Conservation (phyloP, 768 basidiomycete genomes). For the Mycena filopes region DNA sequence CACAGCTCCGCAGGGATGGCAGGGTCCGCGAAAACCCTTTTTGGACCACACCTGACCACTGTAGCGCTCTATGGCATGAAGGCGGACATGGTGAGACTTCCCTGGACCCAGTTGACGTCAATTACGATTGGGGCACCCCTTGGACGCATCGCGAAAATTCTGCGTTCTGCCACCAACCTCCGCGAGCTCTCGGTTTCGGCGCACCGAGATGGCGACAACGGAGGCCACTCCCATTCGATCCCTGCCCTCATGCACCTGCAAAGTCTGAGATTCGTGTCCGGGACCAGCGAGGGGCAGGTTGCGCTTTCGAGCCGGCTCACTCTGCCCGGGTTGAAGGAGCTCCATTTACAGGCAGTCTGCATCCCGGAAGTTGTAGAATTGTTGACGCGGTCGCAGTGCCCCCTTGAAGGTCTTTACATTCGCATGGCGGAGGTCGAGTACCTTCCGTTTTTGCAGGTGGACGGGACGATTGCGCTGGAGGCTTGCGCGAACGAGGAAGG, state of each 20-base stretch:
- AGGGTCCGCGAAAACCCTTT: not conserved
- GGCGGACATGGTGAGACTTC: not conserved
- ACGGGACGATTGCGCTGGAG: not conserved
- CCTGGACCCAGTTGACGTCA: not conserved
- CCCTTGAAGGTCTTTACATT: not conserved
- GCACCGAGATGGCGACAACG: not conserved
- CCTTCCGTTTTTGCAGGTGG: not conserved
- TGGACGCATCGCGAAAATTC: not conserved
- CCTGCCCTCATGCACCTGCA: not conserved
- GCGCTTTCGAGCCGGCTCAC: not conserved
- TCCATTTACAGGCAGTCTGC: not conserved
- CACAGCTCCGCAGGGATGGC: too few species aligned
- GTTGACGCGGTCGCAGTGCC: not conserved
- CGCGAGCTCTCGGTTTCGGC: not conserved
- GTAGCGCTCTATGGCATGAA: not conserved
- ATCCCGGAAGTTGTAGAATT: not conserved
- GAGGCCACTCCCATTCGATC: not conserved
- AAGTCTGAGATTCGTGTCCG: not conserved
- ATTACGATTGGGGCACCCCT: not conserved
- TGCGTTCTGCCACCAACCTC: not conserved
- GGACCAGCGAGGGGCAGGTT: not conserved
- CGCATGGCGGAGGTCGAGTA: not conserved
- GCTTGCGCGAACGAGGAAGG: too few species aligned
- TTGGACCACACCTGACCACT: not conserved
- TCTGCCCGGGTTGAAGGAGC: not conserved